Evolutionary conservation across 2,329 filamentous ascomycete species (phyloP), one percentile per base, ranked within the genome.

Genomic region (Cladosporium sp.): DNA sequence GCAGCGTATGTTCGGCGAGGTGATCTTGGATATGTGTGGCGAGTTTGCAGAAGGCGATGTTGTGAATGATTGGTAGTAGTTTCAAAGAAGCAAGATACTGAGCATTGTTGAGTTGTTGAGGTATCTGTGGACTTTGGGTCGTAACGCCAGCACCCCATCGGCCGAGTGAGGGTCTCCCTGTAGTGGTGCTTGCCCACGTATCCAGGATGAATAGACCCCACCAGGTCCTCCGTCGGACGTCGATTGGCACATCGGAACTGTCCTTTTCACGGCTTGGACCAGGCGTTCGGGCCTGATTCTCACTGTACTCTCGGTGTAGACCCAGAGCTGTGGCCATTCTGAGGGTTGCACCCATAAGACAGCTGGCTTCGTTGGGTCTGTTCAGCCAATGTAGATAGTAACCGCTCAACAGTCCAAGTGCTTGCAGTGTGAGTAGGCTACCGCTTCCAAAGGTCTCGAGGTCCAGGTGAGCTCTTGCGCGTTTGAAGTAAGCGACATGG

Each of bases 11-110:
- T 63, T 89, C 86, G 18, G 90, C 89, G 2, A 94, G 83, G 61
- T 88, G 85, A 72, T 94, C 90, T 74, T 94, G 91, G 65, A 93
- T 90, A 67, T 87, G 86, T 0, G 90, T 92, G 23, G 90, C 88
- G 66, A 94, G 90, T 75, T 90, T 90, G 79, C 90, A 92, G 77
- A 93, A 93, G 59, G 88, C 87, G 68, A 91, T 89, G 74, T 91
- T 92, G 76, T 93, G 89, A 30, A 91, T 86, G 18, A 92, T 78
- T 0, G 90, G 90, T 4, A 92, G 82, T 63, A 91, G 87, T 64
- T 88, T 87, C 1, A 88, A 83, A 57, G 90, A 88, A 58, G 82
- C 81, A 72, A 83, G 71, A 66, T 76, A 75, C 39, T 77, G 72
- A 16, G 73, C 72, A 58, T 75, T 76, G 53, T 75, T 76, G 48